These are phyloP conservation scores for Penicillium desertorum DNA, from an alignment of 495 filamentous ascomycete genomes.

Conservation along the genomic window DNA sequence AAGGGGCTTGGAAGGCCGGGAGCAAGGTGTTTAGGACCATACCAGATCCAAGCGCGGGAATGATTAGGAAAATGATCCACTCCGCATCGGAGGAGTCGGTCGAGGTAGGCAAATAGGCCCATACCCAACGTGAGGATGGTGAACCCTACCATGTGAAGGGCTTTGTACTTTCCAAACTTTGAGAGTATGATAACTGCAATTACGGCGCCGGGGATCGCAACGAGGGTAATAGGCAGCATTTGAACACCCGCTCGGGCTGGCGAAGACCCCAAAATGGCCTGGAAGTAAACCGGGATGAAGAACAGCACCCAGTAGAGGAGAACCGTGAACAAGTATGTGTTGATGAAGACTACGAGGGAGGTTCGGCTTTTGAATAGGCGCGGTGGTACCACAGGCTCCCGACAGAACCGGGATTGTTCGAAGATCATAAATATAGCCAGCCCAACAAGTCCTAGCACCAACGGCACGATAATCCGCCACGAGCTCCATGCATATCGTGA, in stretches of 20 bases:
- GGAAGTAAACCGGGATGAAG: constrained; percentile 52
- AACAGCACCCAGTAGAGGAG: constrained; percentile 36
- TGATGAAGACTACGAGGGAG: constrained; percentile 18
- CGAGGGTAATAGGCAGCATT: constrained; percentile 36
- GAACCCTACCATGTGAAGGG: constrained; percentile 42
- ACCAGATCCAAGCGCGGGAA: constrained; percentile 36
- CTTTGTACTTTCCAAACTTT: constrained; percentile 46
- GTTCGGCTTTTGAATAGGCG: constrained; percentile 25
- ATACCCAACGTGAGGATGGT: constrained; percentile 40
- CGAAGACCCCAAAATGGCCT: constrained; percentile 32
- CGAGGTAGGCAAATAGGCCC: constrained; percentile 43
- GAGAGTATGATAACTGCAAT: constrained; percentile 34
- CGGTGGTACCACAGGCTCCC: constrained; percentile 21
- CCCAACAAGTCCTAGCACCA: too few relatives aligned
- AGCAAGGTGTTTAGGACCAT: constrained; percentile 33
- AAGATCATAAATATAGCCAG: too few relatives aligned
- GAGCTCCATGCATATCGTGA: too few relatives aligned
- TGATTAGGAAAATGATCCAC: constrained; percentile 18
- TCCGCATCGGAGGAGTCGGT: constrained; percentile 26
- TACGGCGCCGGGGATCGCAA: constrained; percentile 33
- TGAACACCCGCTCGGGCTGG: constrained; percentile 38
- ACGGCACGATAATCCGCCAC: too few relatives aligned
- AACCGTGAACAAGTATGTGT: constrained; percentile 25
- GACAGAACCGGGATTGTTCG: too few relatives aligned
- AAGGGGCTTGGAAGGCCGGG: constrained; percentile 39